Conservation (phyloP, 164 flowering plant species). For the Vitis rotundifolia region DNA sequence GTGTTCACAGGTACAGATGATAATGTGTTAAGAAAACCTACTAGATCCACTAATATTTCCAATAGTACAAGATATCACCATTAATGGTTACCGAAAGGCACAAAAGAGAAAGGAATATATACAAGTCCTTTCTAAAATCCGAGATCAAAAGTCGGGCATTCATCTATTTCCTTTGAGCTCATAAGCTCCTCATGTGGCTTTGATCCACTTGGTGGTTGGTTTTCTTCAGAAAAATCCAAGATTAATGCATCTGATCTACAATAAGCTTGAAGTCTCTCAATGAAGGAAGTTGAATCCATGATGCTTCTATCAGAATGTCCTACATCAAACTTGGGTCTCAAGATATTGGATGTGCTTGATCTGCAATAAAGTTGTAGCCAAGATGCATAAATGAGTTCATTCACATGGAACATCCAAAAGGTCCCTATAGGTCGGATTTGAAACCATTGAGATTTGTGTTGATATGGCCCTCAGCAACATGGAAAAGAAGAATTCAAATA, state of each 20-base stretch:
- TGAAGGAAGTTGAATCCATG: slow-evolving; percentile 3
- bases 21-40: neutral
- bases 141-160: slow-evolving; percentile 64
- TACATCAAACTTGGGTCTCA: slow-evolving; percentile 6
- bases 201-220: slow-evolving; percentile 10
- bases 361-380: slow-evolving; percentile 5
- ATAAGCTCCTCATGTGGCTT: slow-evolving; percentile 9
- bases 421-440: too few relatives aligned
- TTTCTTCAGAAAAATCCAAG: slow-evolving; percentile 12
- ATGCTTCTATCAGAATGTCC: slow-evolving; percentile 9
- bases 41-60: neutral
- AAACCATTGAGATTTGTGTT: too few relatives aligned
- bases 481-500: too few relatives aligned
- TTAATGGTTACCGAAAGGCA: neutral
- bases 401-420: too few relatives aligned
- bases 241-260: slow-evolving; percentile 7
- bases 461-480: too few relatives aligned
- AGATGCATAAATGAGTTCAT: too few relatives aligned
- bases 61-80: neutral
- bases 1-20: neutral
- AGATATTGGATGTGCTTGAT: slow-evolving; percentile 9
- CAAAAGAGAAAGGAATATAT: neutral
- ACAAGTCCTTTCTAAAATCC: slow-evolving; percentile 36
- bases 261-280: slow-evolving; percentile 14
- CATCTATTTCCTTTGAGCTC: slow-evolving; percentile 19